These are phyloP conservation scores for Larix kaempferi DNA, from an alignment of 75 land plant species.

Conservation along the genomic window DNA sequence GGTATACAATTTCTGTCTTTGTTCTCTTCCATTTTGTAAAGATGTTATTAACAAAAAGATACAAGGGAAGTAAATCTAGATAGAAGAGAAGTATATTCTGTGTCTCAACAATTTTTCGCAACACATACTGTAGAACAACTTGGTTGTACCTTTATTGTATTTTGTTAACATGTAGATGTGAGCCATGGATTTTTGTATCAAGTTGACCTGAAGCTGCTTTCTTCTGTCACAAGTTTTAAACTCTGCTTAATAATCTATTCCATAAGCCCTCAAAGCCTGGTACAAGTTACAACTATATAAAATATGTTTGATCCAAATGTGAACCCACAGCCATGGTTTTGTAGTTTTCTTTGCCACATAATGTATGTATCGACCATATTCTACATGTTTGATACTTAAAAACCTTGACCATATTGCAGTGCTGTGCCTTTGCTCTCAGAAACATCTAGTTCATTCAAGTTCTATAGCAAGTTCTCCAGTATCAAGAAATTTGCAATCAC, in stretches of 20 bases:
- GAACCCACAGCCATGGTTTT: background rate
- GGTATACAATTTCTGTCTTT: conserved; percentile 37
- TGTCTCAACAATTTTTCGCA: background rate
- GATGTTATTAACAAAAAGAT: background rate
- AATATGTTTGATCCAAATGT: too few relatives aligned
- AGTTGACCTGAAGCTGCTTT: background rate
- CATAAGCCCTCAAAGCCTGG: background rate
- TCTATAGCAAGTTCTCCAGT: background rate
- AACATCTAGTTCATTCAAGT: background rate
- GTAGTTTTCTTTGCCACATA: background rate
- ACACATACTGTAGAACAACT: background rate
- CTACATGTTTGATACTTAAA: background rate
- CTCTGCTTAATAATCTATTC: background rate
- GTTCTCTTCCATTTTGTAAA: background rate
- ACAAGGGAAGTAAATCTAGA: background rate
- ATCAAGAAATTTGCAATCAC: background rate
- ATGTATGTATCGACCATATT: background rate
- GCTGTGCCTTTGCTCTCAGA: background rate
- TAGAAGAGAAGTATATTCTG: background rate
- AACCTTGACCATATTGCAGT: background rate
- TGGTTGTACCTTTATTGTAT: background rate
- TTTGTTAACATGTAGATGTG: background rate
- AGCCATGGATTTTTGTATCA: background rate
- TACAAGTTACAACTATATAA: background rate
- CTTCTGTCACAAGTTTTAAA: background rate